Evolutionary conservation across 1,284 basidiomycete species (phyloP).

Genomic region (Ceratobasidium sp.): DNA sequence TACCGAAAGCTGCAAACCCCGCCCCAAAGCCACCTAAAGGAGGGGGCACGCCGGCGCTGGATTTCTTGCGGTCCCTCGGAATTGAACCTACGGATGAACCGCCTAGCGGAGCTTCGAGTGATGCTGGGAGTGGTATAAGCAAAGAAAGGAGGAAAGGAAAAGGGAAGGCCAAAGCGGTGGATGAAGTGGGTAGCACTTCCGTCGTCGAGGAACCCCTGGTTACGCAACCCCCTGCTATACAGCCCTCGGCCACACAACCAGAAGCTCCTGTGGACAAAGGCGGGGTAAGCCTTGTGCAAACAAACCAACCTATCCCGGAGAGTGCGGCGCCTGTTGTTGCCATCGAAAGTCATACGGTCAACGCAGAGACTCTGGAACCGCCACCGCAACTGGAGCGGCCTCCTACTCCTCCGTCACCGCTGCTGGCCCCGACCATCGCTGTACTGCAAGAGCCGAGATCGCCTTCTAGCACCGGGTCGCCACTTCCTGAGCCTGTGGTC

Average conservation of each 20-base stretch:
- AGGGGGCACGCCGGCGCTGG: constrained; percentile 25
- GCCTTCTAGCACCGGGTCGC: constrained; percentile 6
- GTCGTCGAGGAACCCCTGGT: not conserved
- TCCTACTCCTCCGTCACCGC: not conserved
- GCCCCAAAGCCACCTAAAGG: not conserved
- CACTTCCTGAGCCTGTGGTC: not conserved
- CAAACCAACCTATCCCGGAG: not conserved
- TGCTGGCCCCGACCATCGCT: constrained; percentile 15
- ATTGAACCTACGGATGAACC: not conserved
- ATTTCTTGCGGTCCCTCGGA: constrained; percentile 25
- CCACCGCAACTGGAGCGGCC: not conserved
- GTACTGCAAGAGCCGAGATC: constrained; percentile 10
- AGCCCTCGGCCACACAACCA: not conserved
- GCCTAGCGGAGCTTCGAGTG: not conserved
- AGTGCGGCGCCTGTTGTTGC: not conserved
- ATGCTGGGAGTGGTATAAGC: constrained; percentile 5
- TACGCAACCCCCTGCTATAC: not conserved
- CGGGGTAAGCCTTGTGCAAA: not conserved
- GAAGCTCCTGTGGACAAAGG: not conserved
- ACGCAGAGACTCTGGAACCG: not conserved
- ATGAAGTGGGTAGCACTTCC: not conserved
- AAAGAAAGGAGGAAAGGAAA: constrained; percentile 20
- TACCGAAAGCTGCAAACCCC: not conserved
- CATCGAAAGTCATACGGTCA: not conserved
- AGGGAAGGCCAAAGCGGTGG: constrained; percentile 20